phyloP scores from a whole-genome alignment of 148 eudicot species.

The Rhododendron vialii region DNA sequence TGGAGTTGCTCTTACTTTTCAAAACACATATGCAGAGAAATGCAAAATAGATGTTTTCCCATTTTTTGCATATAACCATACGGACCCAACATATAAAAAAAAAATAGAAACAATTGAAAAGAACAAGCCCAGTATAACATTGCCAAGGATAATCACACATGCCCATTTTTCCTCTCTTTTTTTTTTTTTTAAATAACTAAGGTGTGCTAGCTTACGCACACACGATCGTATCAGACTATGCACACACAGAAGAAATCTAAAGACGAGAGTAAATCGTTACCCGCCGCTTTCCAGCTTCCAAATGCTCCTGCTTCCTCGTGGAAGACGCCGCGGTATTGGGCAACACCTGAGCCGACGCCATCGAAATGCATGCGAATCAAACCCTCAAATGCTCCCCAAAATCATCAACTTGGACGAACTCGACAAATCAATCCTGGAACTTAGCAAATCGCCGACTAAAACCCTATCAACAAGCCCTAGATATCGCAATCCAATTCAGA shows the following conservation, averaged over 20 bases:
- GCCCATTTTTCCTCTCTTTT: neutral
- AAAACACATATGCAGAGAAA: neutral
- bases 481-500: constrained; percentile 6
- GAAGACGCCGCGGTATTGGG: constrained; percentile 21
- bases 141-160: neutral
- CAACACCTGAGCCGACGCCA: constrained; percentile 67
- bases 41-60: neutral
- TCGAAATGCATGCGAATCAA: constrained; percentile 15
- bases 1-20: neutral
- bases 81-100: neutral
- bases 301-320: constrained; percentile 55
- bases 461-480: neutral
- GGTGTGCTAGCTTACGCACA: neutral
- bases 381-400: neutral
- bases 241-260: neutral
- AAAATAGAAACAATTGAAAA: neutral
- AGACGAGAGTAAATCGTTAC: constrained; percentile 20
- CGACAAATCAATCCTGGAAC: neutral
- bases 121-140: neutral
- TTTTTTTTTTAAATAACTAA: neutral
- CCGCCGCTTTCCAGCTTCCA: constrained; percentile 82
- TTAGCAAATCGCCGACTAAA: neutral
- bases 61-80: neutral
- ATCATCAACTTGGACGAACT: neutral
- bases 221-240: neutral